These are phyloP conservation scores for Mortierella sp. DNA, from an alignment of 371 early-diverging fungal genomes.

Conservation along the genomic window DNA sequence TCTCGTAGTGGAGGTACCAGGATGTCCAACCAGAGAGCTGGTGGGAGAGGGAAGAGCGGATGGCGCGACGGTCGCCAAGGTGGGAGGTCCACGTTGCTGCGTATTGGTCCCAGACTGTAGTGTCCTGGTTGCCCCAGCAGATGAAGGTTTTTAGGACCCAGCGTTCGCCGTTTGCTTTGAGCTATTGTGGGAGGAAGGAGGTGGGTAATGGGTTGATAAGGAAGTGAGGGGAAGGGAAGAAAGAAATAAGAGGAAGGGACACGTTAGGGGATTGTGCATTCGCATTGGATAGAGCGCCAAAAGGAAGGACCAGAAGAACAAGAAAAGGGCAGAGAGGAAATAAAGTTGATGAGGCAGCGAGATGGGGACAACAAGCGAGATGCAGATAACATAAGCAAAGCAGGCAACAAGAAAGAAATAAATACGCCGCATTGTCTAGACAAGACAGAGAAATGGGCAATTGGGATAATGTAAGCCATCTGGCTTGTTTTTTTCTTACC, in stretches of 20 bases:
- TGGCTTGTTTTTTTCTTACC: conserved; percentile 19
- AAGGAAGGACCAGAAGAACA: neutral
- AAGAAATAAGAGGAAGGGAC: neutral
- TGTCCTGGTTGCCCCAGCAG: conserved; percentile 54
- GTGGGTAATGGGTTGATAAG: no score
- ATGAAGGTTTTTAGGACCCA: conserved; percentile 33
- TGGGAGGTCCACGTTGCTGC: conserved; percentile 57
- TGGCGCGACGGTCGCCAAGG: conserved; percentile 28
- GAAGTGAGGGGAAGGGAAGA: neutral
- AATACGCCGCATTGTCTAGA: neutral
- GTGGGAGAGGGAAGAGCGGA: conserved; percentile 5
- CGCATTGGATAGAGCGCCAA: neutral
- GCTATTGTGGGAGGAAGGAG: neutral
- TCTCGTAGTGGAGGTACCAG: conserved; percentile 73
- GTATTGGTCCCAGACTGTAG: conserved; percentile 64
- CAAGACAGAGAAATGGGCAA: neutral
- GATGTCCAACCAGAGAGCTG: conserved; percentile 74
- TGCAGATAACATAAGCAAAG: neutral
- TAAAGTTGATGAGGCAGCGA: neutral
- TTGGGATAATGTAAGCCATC: neutral
- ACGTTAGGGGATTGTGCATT: neutral
- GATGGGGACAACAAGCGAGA: neutral
- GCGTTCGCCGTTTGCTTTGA: conserved; percentile 17
- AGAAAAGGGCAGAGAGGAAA: neutral
- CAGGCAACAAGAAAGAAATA: neutral